Evolutionary conservation across 1,139 yeast species (phyloP).

Genomic region (Eremothecium coryli): DNA sequence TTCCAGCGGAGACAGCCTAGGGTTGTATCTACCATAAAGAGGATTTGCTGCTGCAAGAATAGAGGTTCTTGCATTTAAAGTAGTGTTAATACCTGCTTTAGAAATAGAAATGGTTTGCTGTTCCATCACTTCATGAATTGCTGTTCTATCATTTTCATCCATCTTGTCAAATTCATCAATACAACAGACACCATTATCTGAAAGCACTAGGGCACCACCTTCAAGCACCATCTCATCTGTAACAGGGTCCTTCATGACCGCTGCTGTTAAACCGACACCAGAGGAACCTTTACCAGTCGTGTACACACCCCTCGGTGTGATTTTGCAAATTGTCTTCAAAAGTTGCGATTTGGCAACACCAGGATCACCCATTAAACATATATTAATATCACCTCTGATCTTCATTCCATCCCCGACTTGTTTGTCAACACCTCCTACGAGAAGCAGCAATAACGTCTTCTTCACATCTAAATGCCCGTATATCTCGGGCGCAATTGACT

Average conservation of each 20-base stretch:
- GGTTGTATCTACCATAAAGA: constrained; percentile 87
- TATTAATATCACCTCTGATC: constrained; percentile 94
- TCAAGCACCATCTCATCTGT: constrained; percentile 97
- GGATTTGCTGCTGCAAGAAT: constrained; percentile 98
- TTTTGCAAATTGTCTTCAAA: constrained; percentile 79
- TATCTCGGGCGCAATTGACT: constrained; percentile 95
- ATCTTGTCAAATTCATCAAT: constrained; percentile 98
- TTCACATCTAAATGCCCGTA: constrained; percentile 91
- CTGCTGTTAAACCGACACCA: constrained; percentile 98
- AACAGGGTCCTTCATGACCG: constrained; percentile 97
- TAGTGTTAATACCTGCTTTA: constrained; percentile 96
- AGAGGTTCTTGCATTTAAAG: constrained; percentile 91
- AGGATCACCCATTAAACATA: constrained; percentile 98
- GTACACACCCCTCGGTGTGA: constrained; percentile 94
- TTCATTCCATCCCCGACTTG: constrained; percentile 93
- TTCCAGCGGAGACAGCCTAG: constrained; percentile 82
- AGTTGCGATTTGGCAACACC: constrained; percentile 99
- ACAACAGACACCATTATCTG: constrained; percentile 97
- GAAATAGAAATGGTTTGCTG: constrained; percentile 97
- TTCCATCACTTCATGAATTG: constrained; percentile 99
- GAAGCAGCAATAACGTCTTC: constrained; percentile 70
- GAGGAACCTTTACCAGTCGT: constrained; percentile 99
- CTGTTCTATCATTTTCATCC: constrained; percentile 96
- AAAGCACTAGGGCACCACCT: constrained; percentile 96
- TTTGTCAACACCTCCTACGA: constrained; percentile 95